Base-by-base conservation (phyloP, 148 eudicot genomes). In the Silene uniflora region DNA sequence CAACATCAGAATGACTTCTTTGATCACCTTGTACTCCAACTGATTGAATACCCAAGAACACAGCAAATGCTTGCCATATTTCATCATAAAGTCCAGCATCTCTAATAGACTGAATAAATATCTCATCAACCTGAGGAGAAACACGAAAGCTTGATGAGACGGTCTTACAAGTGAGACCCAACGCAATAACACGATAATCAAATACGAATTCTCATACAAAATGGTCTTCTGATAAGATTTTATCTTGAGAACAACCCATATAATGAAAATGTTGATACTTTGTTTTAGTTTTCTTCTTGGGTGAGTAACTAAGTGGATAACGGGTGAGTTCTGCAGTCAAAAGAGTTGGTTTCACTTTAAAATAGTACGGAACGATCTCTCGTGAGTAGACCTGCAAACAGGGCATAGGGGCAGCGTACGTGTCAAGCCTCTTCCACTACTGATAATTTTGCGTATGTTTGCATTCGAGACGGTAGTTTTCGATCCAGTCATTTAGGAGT, bases 1-100 rank as follows among this genome's bases (percentile, higher is more conserved):
- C 93, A 70, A 88, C 96, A 82, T 88, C 87, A 47, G 93, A 88
- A 78, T 92, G 89, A 18, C 96, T 92, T 84, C 99, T 88, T 78
- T 91, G 93, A 85, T 95, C 99, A 75, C 99, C 99, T 88, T 95
- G 99, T 75, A 92, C 99, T 29, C 99, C 99, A 54, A 92, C 97
- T 44, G 97, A 85, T 74, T 82, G 82, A 56, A 90, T 80, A 5
- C 92, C 96, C 79, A 95, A 80, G 86, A 92, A 89, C 35, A 95
- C 99, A 52, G 92, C 97, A 79, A 92, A 95, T 42, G 99, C 99
- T 95, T 95, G 99, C 99, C 99, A 95, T 69, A 95, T 95, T 1
- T 81, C 72, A 78, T 95, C 99, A 77, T 95, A 95, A 58, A 95
- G 83, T 73, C 94, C 96, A 35, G 93, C 97, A 80, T 91, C 97